These are phyloP conservation scores for Elaphomyces granulatus DNA, from an alignment of 495 filamentous ascomycete genomes.

Conservation along the genomic window DNA sequence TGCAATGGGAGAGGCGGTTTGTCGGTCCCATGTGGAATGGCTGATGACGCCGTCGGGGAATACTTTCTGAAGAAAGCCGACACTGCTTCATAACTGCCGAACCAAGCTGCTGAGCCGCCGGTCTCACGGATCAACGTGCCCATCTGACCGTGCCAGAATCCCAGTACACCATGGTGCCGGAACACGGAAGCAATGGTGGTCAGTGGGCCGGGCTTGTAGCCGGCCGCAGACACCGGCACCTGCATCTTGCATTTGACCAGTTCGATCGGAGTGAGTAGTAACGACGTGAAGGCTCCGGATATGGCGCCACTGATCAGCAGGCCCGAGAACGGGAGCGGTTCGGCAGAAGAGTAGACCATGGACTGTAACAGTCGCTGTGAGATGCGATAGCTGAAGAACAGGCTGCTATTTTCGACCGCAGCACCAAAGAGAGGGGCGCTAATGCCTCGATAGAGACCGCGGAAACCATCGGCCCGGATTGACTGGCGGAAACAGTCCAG, in stretches of 20 bases:
- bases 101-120: conserved; percentile 89
- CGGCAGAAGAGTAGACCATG: conserved; percentile 34
- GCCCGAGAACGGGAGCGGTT: conserved; percentile 53
- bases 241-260: conserved; percentile 99
- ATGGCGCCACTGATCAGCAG: conserved; percentile 65
- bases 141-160: conserved; percentile 91
- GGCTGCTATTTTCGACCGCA: conserved; percentile 79
- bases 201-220: conserved; percentile 32
- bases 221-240: conserved; percentile 41
- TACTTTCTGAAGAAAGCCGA: conserved; percentile 46
- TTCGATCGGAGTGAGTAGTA: conserved; percentile 89
- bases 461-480: conserved; percentile 51
- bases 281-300: conserved; percentile 78
- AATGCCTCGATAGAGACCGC: conserved; percentile 84
- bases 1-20: conserved; percentile 32
- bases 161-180: conserved; percentile 60
- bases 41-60: conserved; percentile 9
- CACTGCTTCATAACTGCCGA: conserved; percentile 78
- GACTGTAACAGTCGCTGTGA: conserved; percentile 53
- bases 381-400: conserved; percentile 79
- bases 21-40: conserved; percentile 1
- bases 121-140: conserved; percentile 91
- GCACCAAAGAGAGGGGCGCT: conserved; percentile 82
- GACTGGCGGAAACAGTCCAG: conserved; percentile 89
- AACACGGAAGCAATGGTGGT: conserved; percentile 61